Evolutionary conservation across 2,329 filamentous ascomycete genomes (phyloP), one percentile per base, ranked within the genome.

Genomic region (Leptodontidium sp.): DNA sequence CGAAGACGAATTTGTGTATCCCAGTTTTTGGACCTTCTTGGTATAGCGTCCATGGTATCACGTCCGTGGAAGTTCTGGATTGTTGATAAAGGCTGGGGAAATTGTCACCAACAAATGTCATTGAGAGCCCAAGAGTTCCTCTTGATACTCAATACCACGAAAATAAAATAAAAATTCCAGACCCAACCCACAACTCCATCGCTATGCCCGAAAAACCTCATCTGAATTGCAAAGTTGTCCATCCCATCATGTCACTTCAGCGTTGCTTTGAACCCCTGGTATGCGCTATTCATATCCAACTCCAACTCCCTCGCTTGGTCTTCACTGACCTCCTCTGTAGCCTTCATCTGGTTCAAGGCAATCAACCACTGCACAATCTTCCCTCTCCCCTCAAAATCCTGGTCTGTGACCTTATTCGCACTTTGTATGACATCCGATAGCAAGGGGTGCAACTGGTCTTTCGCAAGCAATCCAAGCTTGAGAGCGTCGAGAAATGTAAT

Each of bases 291-390:
- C 77, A 98, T 97, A 79, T 98, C 95, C 79, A 97, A 89, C 74
- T 96, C 92, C 74, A 98, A 83, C 80, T 99, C 94, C 67, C 95
- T 86, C 6, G 92, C 92, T 81, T 98, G 93, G 68, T 95, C 90
- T 76, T 97, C 92, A 74, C 87, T 91, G 74, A 99, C 81, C 79
- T 97, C 94, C 77, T 98, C 94, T 1, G 93, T 94, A 9, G 94
- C 96, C 78, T 93, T 93, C 96, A 99, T 98, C 82, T 98, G 94
- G 79, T 99, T 99, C 72, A 99, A 84, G 7, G 93, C 92, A 76
- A 99, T 99, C 73, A 99, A 86, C 96, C 96, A 99, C 80, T 98
- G 94, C 67, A 99, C 94, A 75, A 99, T 98, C 86, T 98, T 98
- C 75, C 93, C 94, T 74, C 97, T 91, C 78, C 91, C 94, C 74